Conservation (phyloP, 768 basidiomycete genomes). For the Pulveroboletus sp. region DNA sequence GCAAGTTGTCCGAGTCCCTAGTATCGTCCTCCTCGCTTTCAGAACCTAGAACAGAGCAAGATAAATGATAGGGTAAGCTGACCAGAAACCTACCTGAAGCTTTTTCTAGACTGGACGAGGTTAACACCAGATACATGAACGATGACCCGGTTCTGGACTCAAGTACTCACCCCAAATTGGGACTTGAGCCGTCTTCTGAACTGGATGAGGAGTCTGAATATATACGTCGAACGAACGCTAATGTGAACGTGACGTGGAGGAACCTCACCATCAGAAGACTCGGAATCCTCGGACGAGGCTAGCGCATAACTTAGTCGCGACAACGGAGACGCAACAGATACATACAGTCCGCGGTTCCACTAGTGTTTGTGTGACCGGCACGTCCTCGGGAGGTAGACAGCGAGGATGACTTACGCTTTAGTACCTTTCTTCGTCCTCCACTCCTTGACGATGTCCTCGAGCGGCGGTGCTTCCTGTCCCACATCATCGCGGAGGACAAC, state of each 20-base stretch:
- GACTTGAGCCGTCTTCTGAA: slow-evolving; percentile 22
- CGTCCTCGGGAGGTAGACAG: neutral
- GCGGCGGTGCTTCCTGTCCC: slow-evolving; percentile 42
- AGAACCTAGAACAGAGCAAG: slow-evolving; percentile 13
- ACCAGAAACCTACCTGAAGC: slow-evolving; percentile 15
- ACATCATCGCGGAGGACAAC: slow-evolving; percentile 57
- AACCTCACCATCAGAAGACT: slow-evolving; percentile 25
- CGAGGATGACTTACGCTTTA: slow-evolving; percentile 23
- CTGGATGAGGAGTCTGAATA: slow-evolving; percentile 18
- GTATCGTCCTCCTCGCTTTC: slow-evolving; percentile 6
- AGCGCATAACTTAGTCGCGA: slow-evolving; percentile 7
- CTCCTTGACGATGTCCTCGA: slow-evolving; percentile 61
- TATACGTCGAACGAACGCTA: neutral
- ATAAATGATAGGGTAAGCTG: neutral
- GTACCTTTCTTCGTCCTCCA: slow-evolving; percentile 47
- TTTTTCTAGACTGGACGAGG: slow-evolving; percentile 15
- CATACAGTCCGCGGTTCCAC: slow-evolving; percentile 22
- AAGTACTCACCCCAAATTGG: slow-evolving; percentile 21
- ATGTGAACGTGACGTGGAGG: neutral
- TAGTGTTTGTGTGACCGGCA: slow-evolving; percentile 8
- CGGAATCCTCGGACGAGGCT: slow-evolving; percentile 22
- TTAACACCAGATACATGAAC: slow-evolving; percentile 6
- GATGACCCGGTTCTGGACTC: neutral
- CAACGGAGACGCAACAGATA: neutral
- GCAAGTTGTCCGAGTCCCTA: slow-evolving; percentile 11